These are phyloP conservation scores for Metarhizium robertsii DNA, from an alignment of 2,329 filamentous ascomycete genomes.

Conservation along the genomic window DNA sequence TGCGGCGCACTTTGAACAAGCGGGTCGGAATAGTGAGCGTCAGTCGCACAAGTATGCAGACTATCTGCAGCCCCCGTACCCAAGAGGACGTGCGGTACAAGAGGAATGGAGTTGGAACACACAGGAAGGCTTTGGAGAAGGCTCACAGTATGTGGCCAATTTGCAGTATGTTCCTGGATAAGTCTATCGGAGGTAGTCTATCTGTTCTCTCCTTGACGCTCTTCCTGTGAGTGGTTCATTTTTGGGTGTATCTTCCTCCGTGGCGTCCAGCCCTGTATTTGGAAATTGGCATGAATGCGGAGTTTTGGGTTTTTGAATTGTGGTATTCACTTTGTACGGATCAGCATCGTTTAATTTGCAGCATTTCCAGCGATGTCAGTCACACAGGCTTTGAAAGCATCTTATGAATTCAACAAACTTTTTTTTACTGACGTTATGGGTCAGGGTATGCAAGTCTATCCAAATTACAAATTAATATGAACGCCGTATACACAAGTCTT, in stretches of 20 bases:
- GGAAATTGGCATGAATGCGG: conserved; percentile 7
- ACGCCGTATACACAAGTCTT: background rate
- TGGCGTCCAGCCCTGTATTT: background rate
- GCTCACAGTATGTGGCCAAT: conserved; percentile 13
- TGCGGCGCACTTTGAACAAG: background rate
- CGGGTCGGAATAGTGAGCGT: background rate
- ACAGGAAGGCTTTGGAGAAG: conserved; percentile 22
- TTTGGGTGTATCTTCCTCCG: background rate
- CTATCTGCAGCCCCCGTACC: background rate
- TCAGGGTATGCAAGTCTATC: background rate
- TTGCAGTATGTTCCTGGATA: conserved; percentile 21
- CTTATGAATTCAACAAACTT: background rate
- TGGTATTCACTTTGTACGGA: background rate
- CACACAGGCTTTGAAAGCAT: background rate
- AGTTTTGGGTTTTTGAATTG: conserved; percentile 2
- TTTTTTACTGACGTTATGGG: background rate
- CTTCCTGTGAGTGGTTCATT: background rate
- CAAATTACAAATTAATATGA: background rate
- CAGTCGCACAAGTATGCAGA: background rate
- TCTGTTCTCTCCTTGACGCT: background rate
- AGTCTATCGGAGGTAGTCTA: background rate
- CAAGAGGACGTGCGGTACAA: conserved; percentile 7
- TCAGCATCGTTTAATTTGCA: conserved; percentile 1
- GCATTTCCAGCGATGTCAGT: background rate
- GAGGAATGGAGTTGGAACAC: conserved; percentile 26